Evolutionary conservation across 257 asterid species (phyloP).

Genomic region (Nicotiana sylvestris): DNA sequence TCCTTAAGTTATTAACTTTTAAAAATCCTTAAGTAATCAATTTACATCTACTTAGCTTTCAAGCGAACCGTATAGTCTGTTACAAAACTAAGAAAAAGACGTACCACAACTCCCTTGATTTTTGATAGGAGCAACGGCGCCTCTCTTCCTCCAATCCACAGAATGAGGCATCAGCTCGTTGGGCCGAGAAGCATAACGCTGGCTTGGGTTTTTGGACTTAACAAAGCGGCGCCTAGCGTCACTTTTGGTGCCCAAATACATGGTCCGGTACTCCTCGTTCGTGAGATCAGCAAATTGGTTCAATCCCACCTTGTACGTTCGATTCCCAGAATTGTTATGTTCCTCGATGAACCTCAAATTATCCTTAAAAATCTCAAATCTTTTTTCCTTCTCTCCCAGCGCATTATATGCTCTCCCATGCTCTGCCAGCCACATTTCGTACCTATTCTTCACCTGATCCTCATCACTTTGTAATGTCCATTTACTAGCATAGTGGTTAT

Average conservation of each 20-base stretch:
- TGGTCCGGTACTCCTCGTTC: slow-evolving; percentile 54
- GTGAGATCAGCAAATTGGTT: slow-evolving; percentile 72
- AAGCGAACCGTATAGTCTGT: neutral
- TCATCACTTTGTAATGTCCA: slow-evolving; percentile 24
- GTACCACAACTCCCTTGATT: slow-evolving; percentile 72
- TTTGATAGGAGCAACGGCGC: slow-evolving; percentile 63
- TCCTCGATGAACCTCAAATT: slow-evolving; percentile 59
- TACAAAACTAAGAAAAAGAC: neutral
- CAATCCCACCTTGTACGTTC: slow-evolving; percentile 62
- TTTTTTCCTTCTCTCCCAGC: slow-evolving; percentile 48
- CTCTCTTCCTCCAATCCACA: slow-evolving; percentile 72
- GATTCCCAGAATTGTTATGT: slow-evolving; percentile 43
- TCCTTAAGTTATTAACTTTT: too few relatives aligned
- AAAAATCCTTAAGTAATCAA: neutral
- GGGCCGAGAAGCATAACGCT: slow-evolving; percentile 30
- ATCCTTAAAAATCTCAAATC: slow-evolving; percentile 66
- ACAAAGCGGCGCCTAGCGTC: slow-evolving; percentile 57
- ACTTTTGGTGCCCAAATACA: slow-evolving; percentile 53
- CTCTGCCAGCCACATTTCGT: slow-evolving; percentile 54
- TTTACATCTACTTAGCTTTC: neutral
- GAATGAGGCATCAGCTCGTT: slow-evolving; percentile 49
- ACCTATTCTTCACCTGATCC: slow-evolving; percentile 33
- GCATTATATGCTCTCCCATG: slow-evolving; percentile 63
- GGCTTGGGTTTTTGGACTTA: slow-evolving; percentile 47
- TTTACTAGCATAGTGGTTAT: neutral